Evolutionary conservation across 768 basidiomycete genomes (phyloP).

Genomic region (Candolleomyces aberdarensis): DNA sequence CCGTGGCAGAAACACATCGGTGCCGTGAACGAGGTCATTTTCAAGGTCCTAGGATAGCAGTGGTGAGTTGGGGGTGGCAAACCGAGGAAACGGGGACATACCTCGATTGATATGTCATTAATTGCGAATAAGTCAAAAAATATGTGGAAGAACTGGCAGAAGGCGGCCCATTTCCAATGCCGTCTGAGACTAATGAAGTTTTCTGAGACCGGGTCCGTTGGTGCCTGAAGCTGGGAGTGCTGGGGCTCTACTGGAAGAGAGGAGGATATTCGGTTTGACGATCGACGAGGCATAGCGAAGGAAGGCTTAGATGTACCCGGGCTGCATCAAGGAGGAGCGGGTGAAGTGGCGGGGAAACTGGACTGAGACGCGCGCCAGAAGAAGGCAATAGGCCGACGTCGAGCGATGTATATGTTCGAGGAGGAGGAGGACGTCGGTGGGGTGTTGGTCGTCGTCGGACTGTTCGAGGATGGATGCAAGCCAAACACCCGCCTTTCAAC

Average conservation of each 20-base stretch:
- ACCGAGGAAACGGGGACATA: constrained; percentile 29
- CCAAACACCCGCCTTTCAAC: constrained; percentile 12
- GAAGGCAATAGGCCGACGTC: background rate
- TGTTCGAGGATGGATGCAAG: background rate
- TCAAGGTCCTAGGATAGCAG: constrained; percentile 62
- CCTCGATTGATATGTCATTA: constrained; percentile 65
- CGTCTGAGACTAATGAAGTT: constrained; percentile 59
- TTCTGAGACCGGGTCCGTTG: constrained; percentile 23
- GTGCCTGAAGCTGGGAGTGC: constrained; percentile 17
- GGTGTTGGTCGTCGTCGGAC: background rate
- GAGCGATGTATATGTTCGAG: background rate
- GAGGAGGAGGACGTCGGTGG: background rate
- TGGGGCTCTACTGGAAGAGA: constrained; percentile 23
- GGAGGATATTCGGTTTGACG: constrained; percentile 34
- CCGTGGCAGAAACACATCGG: constrained; percentile 60
- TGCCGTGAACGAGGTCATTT: constrained; percentile 64
- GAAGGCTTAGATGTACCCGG: constrained; percentile 2
- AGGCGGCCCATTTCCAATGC: constrained; percentile 92
- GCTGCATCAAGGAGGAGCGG: background rate
- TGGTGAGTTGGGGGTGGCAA: constrained; percentile 7
- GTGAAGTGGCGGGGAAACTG: background rate
- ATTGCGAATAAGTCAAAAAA: constrained; percentile 73
- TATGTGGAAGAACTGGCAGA: constrained; percentile 86
- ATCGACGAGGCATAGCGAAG: constrained; percentile 54
- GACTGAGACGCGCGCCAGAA: background rate